A percentile compares a stretch with the other conserved stretches of the same genome.
Conservation (phyloP, 1,284 basidiomycete genomes). For the Cutaneotrichosporon sp. region DNA sequence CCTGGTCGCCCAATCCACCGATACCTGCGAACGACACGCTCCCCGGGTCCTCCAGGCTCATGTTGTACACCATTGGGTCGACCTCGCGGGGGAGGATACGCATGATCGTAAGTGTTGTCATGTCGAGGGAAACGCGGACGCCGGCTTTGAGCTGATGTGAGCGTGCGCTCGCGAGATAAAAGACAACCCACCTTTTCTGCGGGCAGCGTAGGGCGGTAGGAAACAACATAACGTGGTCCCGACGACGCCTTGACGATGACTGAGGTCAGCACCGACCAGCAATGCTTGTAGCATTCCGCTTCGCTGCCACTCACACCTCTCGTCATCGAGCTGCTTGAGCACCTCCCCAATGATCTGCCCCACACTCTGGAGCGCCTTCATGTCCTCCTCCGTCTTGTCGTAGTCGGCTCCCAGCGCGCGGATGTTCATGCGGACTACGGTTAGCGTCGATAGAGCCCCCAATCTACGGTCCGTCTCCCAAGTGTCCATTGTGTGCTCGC, state of each 20-base stretch:
- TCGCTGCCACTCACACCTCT: slow-evolving; percentile 68
- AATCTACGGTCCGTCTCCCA: not conserved
- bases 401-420: slow-evolving; percentile 84
- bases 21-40: slow-evolving; percentile 94
- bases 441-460: too few species aligned
- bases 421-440: slow-evolving; percentile 51
- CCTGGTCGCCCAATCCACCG: slow-evolving; percentile 92
- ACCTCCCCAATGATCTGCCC: slow-evolving; percentile 99
- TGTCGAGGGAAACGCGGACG: slow-evolving; percentile 94
- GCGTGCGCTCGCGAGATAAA: not conserved
- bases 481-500: not conserved
- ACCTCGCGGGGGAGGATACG: slow-evolving; percentile 95
- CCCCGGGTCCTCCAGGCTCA: slow-evolving; percentile 97
- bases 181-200: slow-evolving; percentile 59
- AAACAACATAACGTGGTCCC: slow-evolving; percentile 98
- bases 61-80: slow-evolving; percentile 98
- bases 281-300: not conserved
- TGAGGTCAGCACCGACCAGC: slow-evolving; percentile 38
- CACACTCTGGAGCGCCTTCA: slow-evolving; percentile 97
- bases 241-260: slow-evolving; percentile 99
- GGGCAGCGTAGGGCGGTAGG: slow-evolving; percentile 89
- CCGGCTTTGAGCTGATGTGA: slow-evolving; percentile 69
- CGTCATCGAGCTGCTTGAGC: slow-evolving; percentile 96
- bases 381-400: slow-evolving; percentile 96
- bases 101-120: slow-evolving; percentile 99